Evolutionary conservation across 23 red algal species (phyloP).

Genomic region (Gracilaria caudata): DNA sequence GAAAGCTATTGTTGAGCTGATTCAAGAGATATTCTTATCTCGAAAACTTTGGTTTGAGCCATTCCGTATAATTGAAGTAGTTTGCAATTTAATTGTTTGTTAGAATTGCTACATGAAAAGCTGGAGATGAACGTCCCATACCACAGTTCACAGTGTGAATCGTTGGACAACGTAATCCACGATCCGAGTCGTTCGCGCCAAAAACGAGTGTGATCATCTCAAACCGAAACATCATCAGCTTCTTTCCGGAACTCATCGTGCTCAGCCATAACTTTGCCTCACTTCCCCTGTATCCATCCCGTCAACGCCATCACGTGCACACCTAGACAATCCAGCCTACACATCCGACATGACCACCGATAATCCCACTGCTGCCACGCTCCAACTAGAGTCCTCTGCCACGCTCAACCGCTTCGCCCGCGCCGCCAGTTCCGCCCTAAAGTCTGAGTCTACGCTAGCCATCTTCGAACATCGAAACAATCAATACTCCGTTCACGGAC

Average conservation of each 20-base stretch:
- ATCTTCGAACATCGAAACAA: conserved; percentile 65
- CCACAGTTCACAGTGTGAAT: too few species aligned
- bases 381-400: conserved; percentile 21
- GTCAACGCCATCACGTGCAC: neutral
- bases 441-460: neutral
- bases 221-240: neutral
- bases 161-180: too few species aligned
- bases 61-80: too few species aligned
- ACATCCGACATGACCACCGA: conserved; percentile 9
- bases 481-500: conserved; percentile 52
- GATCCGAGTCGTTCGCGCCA: neutral
- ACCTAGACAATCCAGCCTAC: neutral
- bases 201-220: neutral
- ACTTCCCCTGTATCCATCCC: neutral
- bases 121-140: too few species aligned
- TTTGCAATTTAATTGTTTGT: too few species aligned
- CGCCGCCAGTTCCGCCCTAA: neutral
- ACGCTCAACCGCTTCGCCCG: conserved; percentile 42
- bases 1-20: too few species aligned
- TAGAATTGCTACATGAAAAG: too few species aligned
- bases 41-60: too few species aligned
- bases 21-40: too few species aligned
- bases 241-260: too few species aligned
- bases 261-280: neutral
- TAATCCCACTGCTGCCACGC: conserved; percentile 7